These are phyloP conservation scores for Pseudohalonectria lignicola DNA, from an alignment of 2,329 filamentous ascomycete species.

Conservation along the genomic window DNA sequence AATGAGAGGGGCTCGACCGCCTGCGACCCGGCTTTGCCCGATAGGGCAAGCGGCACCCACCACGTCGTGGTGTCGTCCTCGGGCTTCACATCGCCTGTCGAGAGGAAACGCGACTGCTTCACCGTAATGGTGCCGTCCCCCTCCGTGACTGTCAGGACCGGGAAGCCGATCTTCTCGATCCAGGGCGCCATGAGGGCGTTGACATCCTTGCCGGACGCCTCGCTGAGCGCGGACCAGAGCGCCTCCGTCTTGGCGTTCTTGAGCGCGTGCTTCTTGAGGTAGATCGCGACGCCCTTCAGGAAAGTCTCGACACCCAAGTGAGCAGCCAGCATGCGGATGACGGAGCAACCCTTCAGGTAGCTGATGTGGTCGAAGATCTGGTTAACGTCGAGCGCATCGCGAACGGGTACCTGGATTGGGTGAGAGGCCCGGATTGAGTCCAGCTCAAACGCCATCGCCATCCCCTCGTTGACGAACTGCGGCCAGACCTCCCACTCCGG, in stretches of 20 bases:
- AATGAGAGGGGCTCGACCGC: slow-evolving; percentile 57
- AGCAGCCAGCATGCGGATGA: slow-evolving; percentile 90
- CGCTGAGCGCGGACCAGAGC: slow-evolving; percentile 78
- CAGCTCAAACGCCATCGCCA: slow-evolving; percentile 82
- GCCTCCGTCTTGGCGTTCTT: slow-evolving; percentile 85
- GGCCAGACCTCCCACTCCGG: slow-evolving; percentile 98
- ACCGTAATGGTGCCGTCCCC: slow-evolving; percentile 59
- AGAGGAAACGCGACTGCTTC: slow-evolving; percentile 81
- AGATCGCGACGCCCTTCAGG: slow-evolving; percentile 79
- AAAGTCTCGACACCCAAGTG: slow-evolving; percentile 84
- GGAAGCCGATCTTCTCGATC: slow-evolving; percentile 94
- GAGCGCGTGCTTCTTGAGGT: slow-evolving; percentile 81
- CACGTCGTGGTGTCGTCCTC: slow-evolving; percentile 87
- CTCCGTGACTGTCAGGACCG: slow-evolving; percentile 77
- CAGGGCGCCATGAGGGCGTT: slow-evolving; percentile 82
- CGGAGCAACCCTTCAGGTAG: slow-evolving; percentile 92
- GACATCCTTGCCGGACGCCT: slow-evolving; percentile 81
- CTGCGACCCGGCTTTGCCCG: slow-evolving; percentile 57
- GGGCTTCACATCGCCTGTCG: slow-evolving; percentile 79
- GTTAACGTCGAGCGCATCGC: slow-evolving; percentile 88
- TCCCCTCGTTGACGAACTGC: slow-evolving; percentile 91
- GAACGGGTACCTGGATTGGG: slow-evolving; percentile 90
- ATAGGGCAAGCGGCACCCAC: slow-evolving; percentile 89
- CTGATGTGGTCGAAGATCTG: slow-evolving; percentile 97
- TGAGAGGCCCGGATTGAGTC: slow-evolving; percentile 88